phyloP scores from a whole-genome alignment of 148 eudicot genomes.

The Rhododendron mucronatum region DNA sequence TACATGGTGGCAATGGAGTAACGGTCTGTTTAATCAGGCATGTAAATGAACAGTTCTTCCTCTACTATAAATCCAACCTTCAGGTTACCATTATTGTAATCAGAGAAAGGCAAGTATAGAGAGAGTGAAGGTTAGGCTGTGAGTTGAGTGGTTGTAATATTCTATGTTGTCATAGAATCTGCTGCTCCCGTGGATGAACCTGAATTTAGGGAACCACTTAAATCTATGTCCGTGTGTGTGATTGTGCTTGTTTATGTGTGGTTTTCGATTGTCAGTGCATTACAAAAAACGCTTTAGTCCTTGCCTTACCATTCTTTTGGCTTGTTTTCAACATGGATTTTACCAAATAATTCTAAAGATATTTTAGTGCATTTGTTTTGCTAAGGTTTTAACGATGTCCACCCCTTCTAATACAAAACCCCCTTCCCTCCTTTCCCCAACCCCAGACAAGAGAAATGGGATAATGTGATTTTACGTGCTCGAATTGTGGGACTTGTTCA shows the following conservation, averaged over 20 bases:
- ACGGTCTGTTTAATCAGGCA: neutral
- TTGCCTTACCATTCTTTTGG: constrained; percentile 3
- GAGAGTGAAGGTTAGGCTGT: neutral
- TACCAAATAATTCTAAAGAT: neutral
- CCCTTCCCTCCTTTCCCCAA: neutral
- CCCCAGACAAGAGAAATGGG: neutral
- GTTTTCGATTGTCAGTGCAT: neutral
- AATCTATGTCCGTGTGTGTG: neutral
- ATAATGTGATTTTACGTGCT: neutral
- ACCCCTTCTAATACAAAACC: neutral
- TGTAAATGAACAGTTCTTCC: neutral
- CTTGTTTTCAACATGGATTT: neutral
- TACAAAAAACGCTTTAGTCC: neutral
- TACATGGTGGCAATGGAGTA: neutral
- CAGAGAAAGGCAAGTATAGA: neutral
- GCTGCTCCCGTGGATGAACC: neutral
- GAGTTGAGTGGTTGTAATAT: neutral
- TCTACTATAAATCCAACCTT: neutral
- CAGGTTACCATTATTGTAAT: neutral
- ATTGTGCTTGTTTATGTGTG: too few relatives aligned
- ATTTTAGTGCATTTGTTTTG: neutral
- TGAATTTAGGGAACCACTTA: neutral
- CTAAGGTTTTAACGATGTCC: neutral
- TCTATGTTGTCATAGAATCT: too few relatives aligned
- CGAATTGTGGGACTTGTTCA: neutral